These are phyloP conservation scores for Cryptococcus sp. DNA, from an alignment of 1,284 basidiomycete species.

Conservation along the genomic window DNA sequence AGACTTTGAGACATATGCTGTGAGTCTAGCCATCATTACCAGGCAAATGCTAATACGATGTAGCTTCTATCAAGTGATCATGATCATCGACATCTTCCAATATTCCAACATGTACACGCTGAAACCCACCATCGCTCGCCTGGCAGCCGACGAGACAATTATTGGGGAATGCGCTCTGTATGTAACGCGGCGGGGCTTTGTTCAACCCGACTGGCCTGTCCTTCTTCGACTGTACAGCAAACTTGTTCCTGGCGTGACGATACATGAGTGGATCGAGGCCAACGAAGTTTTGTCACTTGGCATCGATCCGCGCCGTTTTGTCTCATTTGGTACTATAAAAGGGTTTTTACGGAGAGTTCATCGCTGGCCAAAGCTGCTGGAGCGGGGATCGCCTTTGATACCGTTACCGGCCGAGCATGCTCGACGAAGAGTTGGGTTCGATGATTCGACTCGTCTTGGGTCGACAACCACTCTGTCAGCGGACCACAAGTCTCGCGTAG, in stretches of 20 bases:
- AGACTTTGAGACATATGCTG: conserved; percentile 90
- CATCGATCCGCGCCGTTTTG: conserved; percentile 88
- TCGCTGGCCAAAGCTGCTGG: conserved; percentile 72
- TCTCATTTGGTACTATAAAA: conserved; percentile 99
- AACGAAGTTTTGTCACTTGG: conserved; percentile 70
- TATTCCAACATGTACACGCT: conserved; percentile 97
- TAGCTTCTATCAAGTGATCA: conserved; percentile 93
- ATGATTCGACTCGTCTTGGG: conserved; percentile 21
- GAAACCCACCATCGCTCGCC: conserved; percentile 77
- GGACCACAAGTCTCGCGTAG: conserved; percentile 3
- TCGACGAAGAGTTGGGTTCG: conserved; percentile 33
- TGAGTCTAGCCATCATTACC: conserved; percentile 54
- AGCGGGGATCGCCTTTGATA: conserved; percentile 29
- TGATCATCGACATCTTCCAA: conserved; percentile 95
- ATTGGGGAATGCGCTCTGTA: conserved; percentile 86
- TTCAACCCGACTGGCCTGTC: conserved; percentile 69
- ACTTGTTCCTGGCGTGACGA: conserved; percentile 78
- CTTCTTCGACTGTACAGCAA: conserved; percentile 82
- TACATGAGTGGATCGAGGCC: conserved; percentile 86
- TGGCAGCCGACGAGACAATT: conserved; percentile 78
- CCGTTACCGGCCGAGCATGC: conserved; percentile 12
- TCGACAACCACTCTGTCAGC: conserved; percentile 16
- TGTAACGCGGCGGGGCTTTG: conserved; percentile 68
- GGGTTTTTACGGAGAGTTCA: conserved; percentile 91
- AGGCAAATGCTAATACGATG: background rate